Conservation (phyloP, 1,284 basidiomycete genomes). For the Tilletia indica region DNA sequence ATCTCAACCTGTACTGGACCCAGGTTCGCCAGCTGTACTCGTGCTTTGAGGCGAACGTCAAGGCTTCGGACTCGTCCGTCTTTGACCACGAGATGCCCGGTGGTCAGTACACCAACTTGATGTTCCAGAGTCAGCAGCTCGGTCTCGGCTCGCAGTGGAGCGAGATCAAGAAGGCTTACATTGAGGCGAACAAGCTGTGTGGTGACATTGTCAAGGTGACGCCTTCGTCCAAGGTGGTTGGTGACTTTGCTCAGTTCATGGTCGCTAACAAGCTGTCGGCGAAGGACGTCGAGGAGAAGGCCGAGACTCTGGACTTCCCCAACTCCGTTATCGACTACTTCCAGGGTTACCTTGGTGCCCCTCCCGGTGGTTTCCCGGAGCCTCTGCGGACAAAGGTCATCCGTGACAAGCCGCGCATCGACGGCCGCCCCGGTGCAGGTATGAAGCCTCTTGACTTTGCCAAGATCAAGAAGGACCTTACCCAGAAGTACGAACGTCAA, state of each 20-base stretch:
- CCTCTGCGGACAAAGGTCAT: conserved; percentile 87
- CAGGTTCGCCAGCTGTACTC: conserved; percentile 92
- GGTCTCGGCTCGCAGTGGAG: conserved; percentile 95
- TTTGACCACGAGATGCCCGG: conserved; percentile 99
- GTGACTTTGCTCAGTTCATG: conserved; percentile 97
- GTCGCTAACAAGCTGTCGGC: conserved; percentile 87
- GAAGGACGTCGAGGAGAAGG: conserved; percentile 79
- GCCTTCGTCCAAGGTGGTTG: conserved; percentile 97
- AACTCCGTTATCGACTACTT: conserved; percentile 61
- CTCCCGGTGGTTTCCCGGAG: conserved; percentile 90
- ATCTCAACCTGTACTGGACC: conserved; percentile 96
- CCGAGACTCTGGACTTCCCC: conserved; percentile 95
- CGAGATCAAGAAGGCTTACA: conserved; percentile 99
- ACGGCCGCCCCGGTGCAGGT: conserved; percentile 82
- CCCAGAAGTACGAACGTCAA: conserved; percentile 89
- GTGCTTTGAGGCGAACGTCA: conserved; percentile 98
- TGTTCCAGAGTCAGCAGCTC: conserved; percentile 97
- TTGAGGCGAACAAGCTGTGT: conserved; percentile 68
- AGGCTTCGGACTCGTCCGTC: conserved; percentile 79
- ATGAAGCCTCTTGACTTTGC: conserved; percentile 90
- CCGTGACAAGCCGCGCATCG: conserved; percentile 87
- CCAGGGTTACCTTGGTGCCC: conserved; percentile 77
- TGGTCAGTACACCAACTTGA: conserved; percentile 64
- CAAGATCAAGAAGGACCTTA: conserved; percentile 88
- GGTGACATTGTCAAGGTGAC: conserved; percentile 99